Evolutionary conservation across 2,329 filamentous ascomycete genomes (phyloP).

Genomic region (Scytalidium lignicola): DNA sequence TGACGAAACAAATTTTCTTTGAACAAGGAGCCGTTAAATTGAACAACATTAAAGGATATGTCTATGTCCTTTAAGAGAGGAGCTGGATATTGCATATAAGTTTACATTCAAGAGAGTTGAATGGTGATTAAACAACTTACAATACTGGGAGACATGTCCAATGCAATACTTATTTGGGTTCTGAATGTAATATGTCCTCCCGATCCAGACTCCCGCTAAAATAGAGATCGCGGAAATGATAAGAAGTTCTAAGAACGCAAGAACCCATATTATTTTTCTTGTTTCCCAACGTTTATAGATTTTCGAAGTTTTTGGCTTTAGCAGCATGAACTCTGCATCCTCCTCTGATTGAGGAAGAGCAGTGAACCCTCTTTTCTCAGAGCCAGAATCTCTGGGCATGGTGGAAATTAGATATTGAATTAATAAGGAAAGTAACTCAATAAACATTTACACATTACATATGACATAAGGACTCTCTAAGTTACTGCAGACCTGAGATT

Average conservation of each 20-base stretch:
- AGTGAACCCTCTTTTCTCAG: background rate
- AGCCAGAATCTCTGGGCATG: background rate
- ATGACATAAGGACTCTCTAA: too few relatives aligned
- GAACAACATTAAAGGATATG: constrained; percentile 34
- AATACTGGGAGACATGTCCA: constrained; percentile 19
- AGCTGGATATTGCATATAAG: constrained; percentile 13
- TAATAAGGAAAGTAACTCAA: background rate
- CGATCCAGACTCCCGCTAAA: constrained; percentile 17
- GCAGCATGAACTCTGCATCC: background rate
- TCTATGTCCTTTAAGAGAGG: constrained; percentile 36
- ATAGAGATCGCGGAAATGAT: constrained; percentile 8
- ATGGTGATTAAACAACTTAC: constrained; percentile 10
- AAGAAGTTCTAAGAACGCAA: background rate
- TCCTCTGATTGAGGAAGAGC: background rate
- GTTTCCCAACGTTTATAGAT: background rate
- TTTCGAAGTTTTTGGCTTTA: background rate
- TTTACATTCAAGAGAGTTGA: background rate
- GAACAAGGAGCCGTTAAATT: constrained; percentile 48
- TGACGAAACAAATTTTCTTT: constrained; percentile 47
- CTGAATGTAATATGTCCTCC: constrained; percentile 6
- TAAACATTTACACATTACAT: too few relatives aligned
- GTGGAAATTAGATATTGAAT: background rate
- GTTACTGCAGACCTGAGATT: too few relatives aligned
- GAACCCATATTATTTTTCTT: background rate
- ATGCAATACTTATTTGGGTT: constrained; percentile 12